phyloP scores from a whole-genome alignment of 1,284 basidiomycete genomes.

The Boletellus deceptivus region DNA sequence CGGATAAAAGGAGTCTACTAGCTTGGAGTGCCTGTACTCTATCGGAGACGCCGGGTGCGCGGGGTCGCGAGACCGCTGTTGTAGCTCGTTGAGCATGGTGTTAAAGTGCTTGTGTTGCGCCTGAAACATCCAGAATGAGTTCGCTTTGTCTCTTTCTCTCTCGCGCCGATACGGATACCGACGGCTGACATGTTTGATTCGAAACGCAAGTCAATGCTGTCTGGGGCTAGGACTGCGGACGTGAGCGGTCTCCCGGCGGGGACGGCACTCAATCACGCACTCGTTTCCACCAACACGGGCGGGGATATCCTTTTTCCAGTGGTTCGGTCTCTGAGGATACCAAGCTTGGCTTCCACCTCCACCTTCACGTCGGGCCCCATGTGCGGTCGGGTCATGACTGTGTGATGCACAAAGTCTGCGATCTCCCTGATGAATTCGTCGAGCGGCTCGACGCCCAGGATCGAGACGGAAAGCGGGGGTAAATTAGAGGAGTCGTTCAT shows the following conservation, averaged over 20 bases:
- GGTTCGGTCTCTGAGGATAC: slow-evolving; percentile 65
- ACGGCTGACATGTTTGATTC: slow-evolving; percentile 91
- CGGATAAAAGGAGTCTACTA: slow-evolving; percentile 82
- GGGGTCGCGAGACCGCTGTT: slow-evolving; percentile 46
- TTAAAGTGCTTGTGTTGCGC: slow-evolving; percentile 87
- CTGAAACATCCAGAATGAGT: slow-evolving; percentile 41
- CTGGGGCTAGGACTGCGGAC: slow-evolving; percentile 49
- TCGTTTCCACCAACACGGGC: slow-evolving; percentile 84
- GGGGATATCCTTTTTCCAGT: slow-evolving; percentile 59
- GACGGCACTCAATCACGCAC: slow-evolving; percentile 49
- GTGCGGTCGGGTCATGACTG: slow-evolving; percentile 55
- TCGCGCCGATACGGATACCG: slow-evolving; percentile 35
- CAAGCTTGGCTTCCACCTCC: slow-evolving; percentile 94
- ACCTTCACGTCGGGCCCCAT: slow-evolving; percentile 45
- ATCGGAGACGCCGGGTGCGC: slow-evolving; percentile 57
- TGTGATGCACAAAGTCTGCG: slow-evolving; percentile 85
- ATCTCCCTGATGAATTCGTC: slow-evolving; percentile 93
- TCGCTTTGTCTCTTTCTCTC: not conserved
- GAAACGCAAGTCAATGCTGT: slow-evolving; percentile 66
- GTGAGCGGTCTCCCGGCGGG: slow-evolving; percentile 1
- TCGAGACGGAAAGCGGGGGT: slow-evolving; percentile 81
- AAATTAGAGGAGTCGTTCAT: slow-evolving; percentile 33
- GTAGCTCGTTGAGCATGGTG: slow-evolving; percentile 76
- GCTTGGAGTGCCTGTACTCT: slow-evolving; percentile 74
- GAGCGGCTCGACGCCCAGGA: slow-evolving; percentile 89